Percentiles rank a stretch among this genome's conserved stretches.
Conservation (phyloP, 169 alveolate genomes). For the Cryptosporidium ubiquitum region DNA sequence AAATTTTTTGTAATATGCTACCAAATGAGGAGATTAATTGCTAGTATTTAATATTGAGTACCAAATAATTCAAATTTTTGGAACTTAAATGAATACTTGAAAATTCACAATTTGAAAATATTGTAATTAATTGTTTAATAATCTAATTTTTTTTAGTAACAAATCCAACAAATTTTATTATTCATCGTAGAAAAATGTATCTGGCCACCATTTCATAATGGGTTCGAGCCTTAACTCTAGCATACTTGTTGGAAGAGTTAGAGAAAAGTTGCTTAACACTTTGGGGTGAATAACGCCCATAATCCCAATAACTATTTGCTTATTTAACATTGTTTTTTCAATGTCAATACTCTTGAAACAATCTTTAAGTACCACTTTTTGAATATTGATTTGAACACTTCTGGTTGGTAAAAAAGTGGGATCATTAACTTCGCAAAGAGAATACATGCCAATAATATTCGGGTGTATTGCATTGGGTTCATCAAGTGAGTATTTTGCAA, state of each 20-base stretch:
- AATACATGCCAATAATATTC: conserved; percentile 33
- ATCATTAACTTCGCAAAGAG: conserved; percentile 73
- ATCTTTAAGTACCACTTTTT: conserved; percentile 13
- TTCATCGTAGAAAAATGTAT: conserved; percentile 55
- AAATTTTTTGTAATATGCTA: too few relatives aligned
- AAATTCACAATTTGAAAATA: too few relatives aligned
- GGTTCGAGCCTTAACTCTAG: conserved; percentile 81
- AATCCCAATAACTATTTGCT: conserved; percentile 83
- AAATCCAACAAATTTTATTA: background rate
- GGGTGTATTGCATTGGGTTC: conserved; percentile 55
- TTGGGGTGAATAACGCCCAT: conserved; percentile 95
- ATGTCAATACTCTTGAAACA: background rate
- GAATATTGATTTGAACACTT: conserved; percentile 80
- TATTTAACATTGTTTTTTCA: conserved; percentile 31
- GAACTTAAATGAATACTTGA: too few relatives aligned
- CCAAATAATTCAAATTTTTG: too few relatives aligned
- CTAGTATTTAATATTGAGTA: background rate
- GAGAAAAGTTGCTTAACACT: conserved; percentile 89
- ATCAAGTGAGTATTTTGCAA: conserved; percentile 31
- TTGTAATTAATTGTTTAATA: too few relatives aligned
- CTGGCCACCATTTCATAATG: conserved; percentile 57
- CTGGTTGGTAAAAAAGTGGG: conserved; percentile 87
- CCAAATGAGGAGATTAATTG: too few relatives aligned
- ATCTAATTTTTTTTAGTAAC: too few relatives aligned
- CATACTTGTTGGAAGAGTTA: conserved; percentile 88